These are phyloP conservation scores for Hordeum pubiflorum DNA, from an alignment of 202 grass and related monocot genomes.

Conservation along the genomic window DNA sequence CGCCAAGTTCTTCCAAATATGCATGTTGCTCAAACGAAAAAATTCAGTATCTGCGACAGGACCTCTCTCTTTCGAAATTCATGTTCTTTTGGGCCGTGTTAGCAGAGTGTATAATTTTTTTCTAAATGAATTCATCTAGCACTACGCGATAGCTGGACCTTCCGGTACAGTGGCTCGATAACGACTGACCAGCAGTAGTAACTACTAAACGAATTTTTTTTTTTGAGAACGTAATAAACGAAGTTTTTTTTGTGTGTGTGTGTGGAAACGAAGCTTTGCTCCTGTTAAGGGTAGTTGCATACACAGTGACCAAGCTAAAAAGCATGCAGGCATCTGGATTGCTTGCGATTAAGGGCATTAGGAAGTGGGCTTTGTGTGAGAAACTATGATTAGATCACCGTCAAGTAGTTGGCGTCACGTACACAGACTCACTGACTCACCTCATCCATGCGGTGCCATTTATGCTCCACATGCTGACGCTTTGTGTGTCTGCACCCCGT, in stretches of 20 bases:
- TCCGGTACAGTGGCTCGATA: no score
- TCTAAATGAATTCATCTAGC: no score
- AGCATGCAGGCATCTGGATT: not conserved
- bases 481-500: not conserved
- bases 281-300: not conserved
- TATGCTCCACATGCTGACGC: not conserved
- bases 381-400: not conserved
- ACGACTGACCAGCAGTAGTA: not conserved
- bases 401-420: not conserved
- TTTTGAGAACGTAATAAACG: no score
- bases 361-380: not conserved
- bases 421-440: not conserved
- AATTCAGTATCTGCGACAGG: no score
- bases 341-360: not conserved
- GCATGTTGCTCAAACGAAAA: not conserved
- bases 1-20: not conserved
- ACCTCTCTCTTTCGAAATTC: no score
- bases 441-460: not conserved
- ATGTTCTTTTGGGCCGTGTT: no score
- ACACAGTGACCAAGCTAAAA: not conserved
- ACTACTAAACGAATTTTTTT: no score
- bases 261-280: not conserved
- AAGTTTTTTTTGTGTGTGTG: no score
- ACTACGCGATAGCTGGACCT: no score
- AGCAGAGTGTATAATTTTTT: no score